Percentiles rank a stretch among this genome's conserved stretches.
Evolutionary conservation across 768 basidiomycete species (phyloP).

Genomic region (Phanerochaete carnosa): DNA sequence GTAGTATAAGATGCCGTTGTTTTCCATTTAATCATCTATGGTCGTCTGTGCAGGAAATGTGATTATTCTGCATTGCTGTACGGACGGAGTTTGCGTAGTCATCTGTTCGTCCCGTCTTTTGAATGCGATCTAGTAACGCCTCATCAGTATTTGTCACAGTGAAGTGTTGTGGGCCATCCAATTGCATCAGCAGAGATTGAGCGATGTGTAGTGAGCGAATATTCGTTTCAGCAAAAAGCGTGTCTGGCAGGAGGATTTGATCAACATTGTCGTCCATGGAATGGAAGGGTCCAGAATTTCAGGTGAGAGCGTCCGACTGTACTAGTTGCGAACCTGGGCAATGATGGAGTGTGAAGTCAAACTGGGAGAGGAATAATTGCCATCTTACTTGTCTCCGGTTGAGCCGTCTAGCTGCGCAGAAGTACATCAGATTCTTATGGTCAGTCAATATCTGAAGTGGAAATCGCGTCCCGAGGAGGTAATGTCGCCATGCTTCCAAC

Average conservation of each 20-base stretch:
- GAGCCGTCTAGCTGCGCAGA: conserved; percentile 20
- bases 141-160: background rate
- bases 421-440: conserved; percentile 31
- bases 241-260: background rate
- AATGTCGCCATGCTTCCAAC: conserved; percentile 24
- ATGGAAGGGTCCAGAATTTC: background rate
- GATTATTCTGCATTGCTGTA: conserved; percentile 17
- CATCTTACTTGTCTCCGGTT: conserved; percentile 31
- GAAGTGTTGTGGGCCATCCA: background rate
- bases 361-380: conserved; percentile 18
- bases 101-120: background rate
- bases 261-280: background rate
- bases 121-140: background rate
- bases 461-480: conserved; percentile 16
- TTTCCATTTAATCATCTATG: background rate
- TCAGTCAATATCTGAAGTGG: conserved; percentile 24
- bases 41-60: conserved; percentile 10
- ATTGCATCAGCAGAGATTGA: too few relatives aligned
- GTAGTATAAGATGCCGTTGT: background rate
- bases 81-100: conserved; percentile 12
- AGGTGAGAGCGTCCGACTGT: conserved; percentile 7
- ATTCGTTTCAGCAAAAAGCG: background rate
- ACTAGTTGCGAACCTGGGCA: conserved; percentile 4
- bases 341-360: conserved; percentile 12
- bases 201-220: background rate